phyloP scores from a whole-genome alignment of 208 protist genomes.

The Zelonia costaricensis region DNA sequence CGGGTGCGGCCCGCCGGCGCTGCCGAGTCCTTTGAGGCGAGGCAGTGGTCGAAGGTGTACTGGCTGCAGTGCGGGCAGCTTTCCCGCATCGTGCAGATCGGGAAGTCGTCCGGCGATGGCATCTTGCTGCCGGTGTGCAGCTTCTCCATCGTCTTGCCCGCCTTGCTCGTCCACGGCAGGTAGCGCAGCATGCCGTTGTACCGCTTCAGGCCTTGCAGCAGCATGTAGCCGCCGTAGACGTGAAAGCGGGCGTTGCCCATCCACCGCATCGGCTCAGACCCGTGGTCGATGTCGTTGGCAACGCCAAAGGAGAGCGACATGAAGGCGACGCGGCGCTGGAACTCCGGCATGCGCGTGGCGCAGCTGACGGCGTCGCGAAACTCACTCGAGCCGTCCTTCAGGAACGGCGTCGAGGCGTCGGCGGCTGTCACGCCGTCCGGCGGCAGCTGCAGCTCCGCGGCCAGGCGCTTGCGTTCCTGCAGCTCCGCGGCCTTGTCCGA shows the following conservation, averaged over 20 bases:
- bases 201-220: conserved; percentile 52
- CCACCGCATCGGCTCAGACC: conserved; percentile 83
- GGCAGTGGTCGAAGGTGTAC: conserved; percentile 27
- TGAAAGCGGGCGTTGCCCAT: conserved; percentile 86
- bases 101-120: conserved; percentile 39
- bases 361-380: conserved; percentile 43
- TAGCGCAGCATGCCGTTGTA: conserved; percentile 73
- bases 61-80: conserved; percentile 66
- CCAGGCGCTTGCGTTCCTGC: conserved; percentile 13
- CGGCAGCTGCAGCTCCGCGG: not conserved
- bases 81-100: conserved; percentile 61
- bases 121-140: conserved; percentile 38
- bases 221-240: conserved; percentile 62
- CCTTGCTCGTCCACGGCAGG: conserved; percentile 61
- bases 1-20: not conserved
- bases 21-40: not conserved
- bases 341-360: conserved; percentile 39
- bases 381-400: conserved; percentile 44
- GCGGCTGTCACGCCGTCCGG: conserved; percentile 1
- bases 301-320: conserved; percentile 88
- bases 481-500: conserved; percentile 21
- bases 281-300: conserved; percentile 84
- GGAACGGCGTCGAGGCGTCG: conserved; percentile 37
- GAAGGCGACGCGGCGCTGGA: conserved; percentile 70
- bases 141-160: conserved; percentile 64